These are phyloP conservation scores for Primulina huaijiensis DNA, from an alignment of 257 asterid genomes.

Conservation along the genomic window DNA sequence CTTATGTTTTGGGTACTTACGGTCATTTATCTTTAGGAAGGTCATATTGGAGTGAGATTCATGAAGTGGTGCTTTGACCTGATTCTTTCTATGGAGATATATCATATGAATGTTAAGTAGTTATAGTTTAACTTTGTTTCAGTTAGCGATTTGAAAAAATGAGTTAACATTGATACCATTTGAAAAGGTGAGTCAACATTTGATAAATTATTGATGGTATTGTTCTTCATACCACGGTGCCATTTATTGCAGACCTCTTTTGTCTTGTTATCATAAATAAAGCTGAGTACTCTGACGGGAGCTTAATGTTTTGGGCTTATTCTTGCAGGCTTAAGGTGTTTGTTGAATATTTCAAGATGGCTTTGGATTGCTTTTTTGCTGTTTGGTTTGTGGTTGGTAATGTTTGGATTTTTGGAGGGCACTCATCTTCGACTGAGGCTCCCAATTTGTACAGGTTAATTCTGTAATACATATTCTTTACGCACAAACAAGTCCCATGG, in stretches of 20 bases:
- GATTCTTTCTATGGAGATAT: background rate
- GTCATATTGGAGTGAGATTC: background rate
- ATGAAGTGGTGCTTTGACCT: background rate
- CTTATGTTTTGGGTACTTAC: background rate
- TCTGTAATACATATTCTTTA: background rate
- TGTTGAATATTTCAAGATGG: slow-evolving; percentile 85
- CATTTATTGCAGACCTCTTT: background rate
- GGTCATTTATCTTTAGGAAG: background rate
- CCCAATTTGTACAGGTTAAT: slow-evolving; percentile 88
- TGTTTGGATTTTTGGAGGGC: slow-evolving; percentile 96
- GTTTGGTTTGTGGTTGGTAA: slow-evolving; percentile 98
- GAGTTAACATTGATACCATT: background rate
- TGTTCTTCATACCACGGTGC: background rate
- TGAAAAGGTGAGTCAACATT: background rate
- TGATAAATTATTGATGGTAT: background rate
- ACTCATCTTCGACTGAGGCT: slow-evolving; percentile 71
- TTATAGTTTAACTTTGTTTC: background rate
- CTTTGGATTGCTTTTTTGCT: slow-evolving; percentile 92
- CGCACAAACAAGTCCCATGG: background rate
- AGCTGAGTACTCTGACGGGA: slow-evolving; percentile 6
- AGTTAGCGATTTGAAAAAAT: background rate
- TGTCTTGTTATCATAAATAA: slow-evolving; percentile 8
- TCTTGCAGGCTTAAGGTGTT: slow-evolving; percentile 65
- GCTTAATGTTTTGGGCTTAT: slow-evolving; percentile 27
- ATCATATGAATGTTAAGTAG: background rate